phyloP scores from a whole-genome alignment of 352 stramenopile genomes.

The Phytopythium cucurbitacearum region DNA sequence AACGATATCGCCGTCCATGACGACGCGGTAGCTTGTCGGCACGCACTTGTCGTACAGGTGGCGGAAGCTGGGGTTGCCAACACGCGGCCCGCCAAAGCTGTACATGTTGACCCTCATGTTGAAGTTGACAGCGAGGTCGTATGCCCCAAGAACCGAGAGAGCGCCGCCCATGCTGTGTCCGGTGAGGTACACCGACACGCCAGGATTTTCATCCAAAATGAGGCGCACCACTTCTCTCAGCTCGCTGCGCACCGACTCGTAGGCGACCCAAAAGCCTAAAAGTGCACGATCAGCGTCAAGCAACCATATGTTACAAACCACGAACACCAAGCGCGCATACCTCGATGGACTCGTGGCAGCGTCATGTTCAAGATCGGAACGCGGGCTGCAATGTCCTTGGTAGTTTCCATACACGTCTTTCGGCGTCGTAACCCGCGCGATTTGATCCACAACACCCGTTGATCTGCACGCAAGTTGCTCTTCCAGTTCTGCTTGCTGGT shows the following conservation, averaged over 20 bases:
- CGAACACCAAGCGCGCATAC: slow-evolving; percentile 22
- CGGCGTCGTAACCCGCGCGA: slow-evolving; percentile 44
- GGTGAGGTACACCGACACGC: slow-evolving; percentile 88
- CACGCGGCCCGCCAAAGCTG: slow-evolving; percentile 84
- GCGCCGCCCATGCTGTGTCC: slow-evolving; percentile 91
- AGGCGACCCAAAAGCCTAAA: slow-evolving; percentile 82
- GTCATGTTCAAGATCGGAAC: slow-evolving; percentile 82
- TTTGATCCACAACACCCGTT: slow-evolving; percentile 77
- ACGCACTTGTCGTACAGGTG: slow-evolving; percentile 72
- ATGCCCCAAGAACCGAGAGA: slow-evolving; percentile 84
- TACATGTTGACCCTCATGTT: slow-evolving; percentile 88
- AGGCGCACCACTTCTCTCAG: slow-evolving; percentile 73
- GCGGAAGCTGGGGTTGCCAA: slow-evolving; percentile 83
- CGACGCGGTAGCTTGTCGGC: slow-evolving; percentile 74
- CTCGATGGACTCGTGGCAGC: slow-evolving; percentile 77
- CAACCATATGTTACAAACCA: slow-evolving; percentile 6
- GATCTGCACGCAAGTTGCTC: slow-evolving; percentile 81
- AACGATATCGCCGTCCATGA: slow-evolving; percentile 82
- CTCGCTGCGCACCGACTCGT: slow-evolving; percentile 73
- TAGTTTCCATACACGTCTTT: slow-evolving; percentile 54
- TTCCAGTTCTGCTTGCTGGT: slow-evolving; percentile 88
- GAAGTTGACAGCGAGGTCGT: slow-evolving; percentile 83
- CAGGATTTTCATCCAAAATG: slow-evolving; percentile 77
- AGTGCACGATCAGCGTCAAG: background rate
- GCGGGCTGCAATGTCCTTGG: slow-evolving; percentile 62